These are phyloP conservation scores for Leptoxyphium fumago DNA, from an alignment of 2,329 filamentous ascomycete species.

Conservation along the genomic window DNA sequence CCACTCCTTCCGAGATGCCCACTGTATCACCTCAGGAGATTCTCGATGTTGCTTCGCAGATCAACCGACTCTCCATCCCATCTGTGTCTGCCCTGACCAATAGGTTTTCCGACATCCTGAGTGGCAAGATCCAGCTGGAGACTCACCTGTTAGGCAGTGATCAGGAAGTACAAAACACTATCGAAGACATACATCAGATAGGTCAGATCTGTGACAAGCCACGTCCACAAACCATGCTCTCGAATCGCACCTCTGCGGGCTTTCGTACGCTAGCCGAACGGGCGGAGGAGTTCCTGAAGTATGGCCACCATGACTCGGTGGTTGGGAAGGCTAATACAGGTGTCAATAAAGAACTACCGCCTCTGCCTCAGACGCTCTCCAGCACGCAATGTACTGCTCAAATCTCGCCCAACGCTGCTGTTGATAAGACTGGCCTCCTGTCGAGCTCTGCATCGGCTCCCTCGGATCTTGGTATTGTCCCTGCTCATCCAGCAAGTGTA, in stretches of 20 bases:
- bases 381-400: slow-evolving; percentile 14
- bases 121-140: slow-evolving; percentile 25
- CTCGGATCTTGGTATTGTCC: slow-evolving; percentile 12
- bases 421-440: slow-evolving; percentile 15
- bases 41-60: slow-evolving; percentile 26
- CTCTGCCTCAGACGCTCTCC: slow-evolving; percentile 11
- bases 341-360: slow-evolving; percentile 22
- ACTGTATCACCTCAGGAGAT: slow-evolving; percentile 26
- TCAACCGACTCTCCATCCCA: slow-evolving; percentile 32
- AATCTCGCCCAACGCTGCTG: slow-evolving; percentile 9
- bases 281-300: slow-evolving; percentile 22
- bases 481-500: slow-evolving; percentile 14
- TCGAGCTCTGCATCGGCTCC: slow-evolving; percentile 20
- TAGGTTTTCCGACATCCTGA: slow-evolving; percentile 31
- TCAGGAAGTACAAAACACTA: slow-evolving; percentile 21
- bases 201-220: slow-evolving; percentile 8
- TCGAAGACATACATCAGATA: slow-evolving; percentile 20
- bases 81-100: slow-evolving; percentile 31
- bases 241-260: slow-evolving; percentile 21
- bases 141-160: slow-evolving; percentile 20
- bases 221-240: slow-evolving; percentile 19
- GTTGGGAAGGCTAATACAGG: slow-evolving; percentile 7
- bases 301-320: slow-evolving; percentile 23
- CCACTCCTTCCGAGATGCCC: slow-evolving; percentile 13
- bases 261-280: slow-evolving; percentile 23